These are phyloP conservation scores for Populus hybrid DNA, from an alignment of 441 rosid genomes.

Conservation along the genomic window DNA sequence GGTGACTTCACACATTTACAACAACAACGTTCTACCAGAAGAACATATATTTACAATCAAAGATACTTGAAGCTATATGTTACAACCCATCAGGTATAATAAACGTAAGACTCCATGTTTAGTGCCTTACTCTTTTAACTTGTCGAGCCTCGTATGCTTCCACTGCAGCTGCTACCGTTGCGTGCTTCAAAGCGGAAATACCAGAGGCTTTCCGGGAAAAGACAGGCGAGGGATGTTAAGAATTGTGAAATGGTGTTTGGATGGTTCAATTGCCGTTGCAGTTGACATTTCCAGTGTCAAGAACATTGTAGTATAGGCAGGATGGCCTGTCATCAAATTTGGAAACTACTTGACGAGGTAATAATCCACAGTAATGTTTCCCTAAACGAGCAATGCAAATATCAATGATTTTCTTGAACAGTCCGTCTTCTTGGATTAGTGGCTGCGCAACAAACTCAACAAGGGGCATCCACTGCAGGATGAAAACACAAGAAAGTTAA, in stretches of 20 bases:
- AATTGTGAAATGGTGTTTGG: neutral
- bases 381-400: slow-evolving; percentile 67
- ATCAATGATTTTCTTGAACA: slow-evolving; percentile 84
- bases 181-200: neutral
- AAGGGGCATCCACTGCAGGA: slow-evolving; percentile 87
- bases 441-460: slow-evolving; percentile 79
- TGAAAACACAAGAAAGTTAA: neutral
- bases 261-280: slow-evolving; percentile 34
- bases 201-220: neutral
- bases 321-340: slow-evolving; percentile 70
- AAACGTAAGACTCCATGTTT: neutral
- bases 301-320: slow-evolving; percentile 68
- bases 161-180: neutral
- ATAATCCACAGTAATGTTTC: slow-evolving; percentile 72
- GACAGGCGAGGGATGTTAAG: neutral
- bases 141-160: neutral
- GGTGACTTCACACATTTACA: slow-evolving; percentile 1
- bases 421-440: slow-evolving; percentile 59
- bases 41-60: slow-evolving; percentile 5
- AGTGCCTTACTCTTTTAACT: neutral
- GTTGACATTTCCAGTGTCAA: slow-evolving; percentile 32
- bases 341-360: slow-evolving; percentile 64
- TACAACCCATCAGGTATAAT: neutral
- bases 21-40: neutral
- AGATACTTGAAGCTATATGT: neutral